These are phyloP conservation scores for Cucumis sativus DNA, from an alignment of 306 rosid genomes.

Conservation along the genomic window Cucumber_9930_V3 NC_026661.2:20111501-20112000, in stretches of 20 bases:
- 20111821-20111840: conserved; percentile 53
- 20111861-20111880: conserved; percentile 40
- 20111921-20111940: not conserved
- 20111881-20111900: conserved; percentile 25
- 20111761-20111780: not conserved
- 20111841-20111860: conserved; percentile 40
- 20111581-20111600: conserved; percentile 29
- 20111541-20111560: conserved; percentile 35
- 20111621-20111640: conserved; percentile 58
- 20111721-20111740: conserved; percentile 39
- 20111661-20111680: conserved; percentile 34
- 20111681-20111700: conserved; percentile 16
- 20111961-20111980: not conserved
- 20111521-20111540: conserved; percentile 86
- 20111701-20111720: conserved; percentile 22
- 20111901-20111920: not conserved
- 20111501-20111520: conserved; percentile 92
- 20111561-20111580: conserved; percentile 31
- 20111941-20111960: not conserved
- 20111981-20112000: not conserved
- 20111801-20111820: not conserved
- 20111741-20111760: not conserved
- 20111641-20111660: conserved; percentile 47
- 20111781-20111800: conserved; percentile 29
- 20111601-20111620: conserved; percentile 64